Evolutionary conservation across 306 rosid genomes (phyloP).

Genomic region (Trichosanthes truncata): DNA sequence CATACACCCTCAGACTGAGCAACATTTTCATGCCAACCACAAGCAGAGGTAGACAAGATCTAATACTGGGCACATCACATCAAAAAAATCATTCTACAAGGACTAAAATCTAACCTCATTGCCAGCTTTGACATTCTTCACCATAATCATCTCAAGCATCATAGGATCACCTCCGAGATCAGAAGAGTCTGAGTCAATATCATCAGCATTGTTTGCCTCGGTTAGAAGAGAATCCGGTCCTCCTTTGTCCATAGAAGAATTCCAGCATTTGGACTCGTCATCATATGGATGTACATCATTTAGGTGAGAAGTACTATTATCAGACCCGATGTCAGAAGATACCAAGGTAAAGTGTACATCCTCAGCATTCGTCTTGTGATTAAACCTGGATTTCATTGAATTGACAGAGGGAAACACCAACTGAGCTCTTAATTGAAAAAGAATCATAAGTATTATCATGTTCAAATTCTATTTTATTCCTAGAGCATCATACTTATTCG

Average conservation of each 20-base stretch:
- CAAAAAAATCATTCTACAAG: not conserved
- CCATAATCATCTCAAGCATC: constrained; percentile 70
- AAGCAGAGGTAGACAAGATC: not conserved
- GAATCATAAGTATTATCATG: not conserved
- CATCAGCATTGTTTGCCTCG: constrained; percentile 8
- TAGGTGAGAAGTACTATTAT: constrained; percentile 1
- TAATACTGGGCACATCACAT: not conserved
- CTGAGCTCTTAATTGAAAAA: not conserved
- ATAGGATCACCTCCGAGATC: constrained; percentile 26
- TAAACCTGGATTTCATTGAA: constrained; percentile 47
- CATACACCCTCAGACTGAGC: not conserved
- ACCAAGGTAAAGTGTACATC: constrained; percentile 70
- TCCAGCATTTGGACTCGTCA: constrained; percentile 18
- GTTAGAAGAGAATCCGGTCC: constrained; percentile 10
- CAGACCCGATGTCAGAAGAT: constrained; percentile 38
- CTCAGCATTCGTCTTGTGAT: constrained; percentile 87
- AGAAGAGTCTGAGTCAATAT: constrained; percentile 23
- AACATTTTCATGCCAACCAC: not conserved
- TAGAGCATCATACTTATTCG: not conserved
- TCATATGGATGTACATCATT: constrained; percentile 1
- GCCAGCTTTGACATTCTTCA: constrained; percentile 67
- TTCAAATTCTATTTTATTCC: not conserved
- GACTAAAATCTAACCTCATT: constrained; percentile 42
- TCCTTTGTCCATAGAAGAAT: constrained; percentile 18
- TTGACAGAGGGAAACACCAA: constrained; percentile 6